A percentile compares a stretch with the other conserved stretches of the same genome.
Evolutionary conservation across 129 eudicot genomes (phyloP).

Genomic region (Flaveria sonorensis): DNA sequence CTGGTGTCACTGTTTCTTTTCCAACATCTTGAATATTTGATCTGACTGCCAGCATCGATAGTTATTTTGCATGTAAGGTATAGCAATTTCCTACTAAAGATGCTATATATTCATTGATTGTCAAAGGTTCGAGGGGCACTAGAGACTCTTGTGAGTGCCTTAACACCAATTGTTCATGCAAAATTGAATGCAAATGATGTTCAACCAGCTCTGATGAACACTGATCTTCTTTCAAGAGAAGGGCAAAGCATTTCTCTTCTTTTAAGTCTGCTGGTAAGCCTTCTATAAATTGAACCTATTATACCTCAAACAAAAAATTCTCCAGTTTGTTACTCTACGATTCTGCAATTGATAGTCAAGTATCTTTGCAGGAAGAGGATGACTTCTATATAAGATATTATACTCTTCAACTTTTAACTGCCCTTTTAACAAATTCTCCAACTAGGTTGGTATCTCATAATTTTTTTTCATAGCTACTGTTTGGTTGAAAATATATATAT

Average conservation of each 20-base stretch:
- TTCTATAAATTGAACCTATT: slow-evolving; percentile 18
- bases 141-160: slow-evolving; percentile 88
- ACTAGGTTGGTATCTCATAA: slow-evolving; percentile 51
- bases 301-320: slow-evolving; percentile 12
- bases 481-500: slow-evolving; percentile 9
- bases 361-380: slow-evolving; percentile 73
- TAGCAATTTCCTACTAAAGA: slow-evolving; percentile 20
- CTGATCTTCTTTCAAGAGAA: slow-evolving; percentile 92
- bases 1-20: slow-evolving; percentile 3
- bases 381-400: slow-evolving; percentile 95
- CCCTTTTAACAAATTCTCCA: slow-evolving; percentile 79
- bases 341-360: slow-evolving; percentile 25
- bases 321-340: slow-evolving; percentile 11
- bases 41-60: slow-evolving; percentile 11
- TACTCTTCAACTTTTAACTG: slow-evolving; percentile 85
- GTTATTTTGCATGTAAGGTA: not conserved
- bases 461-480: slow-evolving; percentile 1
- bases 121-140: slow-evolving; percentile 90
- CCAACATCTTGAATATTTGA: not conserved
- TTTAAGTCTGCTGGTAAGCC: slow-evolving; percentile 77
- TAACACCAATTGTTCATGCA: slow-evolving; percentile 79
- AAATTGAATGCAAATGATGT: slow-evolving; percentile 67
- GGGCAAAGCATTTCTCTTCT: slow-evolving; percentile 87
- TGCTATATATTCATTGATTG: slow-evolving; percentile 28
- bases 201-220: slow-evolving; percentile 85